Evolutionary conservation across 2,329 filamentous ascomycete species (phyloP).

Genomic region (Apiospora marii): DNA sequence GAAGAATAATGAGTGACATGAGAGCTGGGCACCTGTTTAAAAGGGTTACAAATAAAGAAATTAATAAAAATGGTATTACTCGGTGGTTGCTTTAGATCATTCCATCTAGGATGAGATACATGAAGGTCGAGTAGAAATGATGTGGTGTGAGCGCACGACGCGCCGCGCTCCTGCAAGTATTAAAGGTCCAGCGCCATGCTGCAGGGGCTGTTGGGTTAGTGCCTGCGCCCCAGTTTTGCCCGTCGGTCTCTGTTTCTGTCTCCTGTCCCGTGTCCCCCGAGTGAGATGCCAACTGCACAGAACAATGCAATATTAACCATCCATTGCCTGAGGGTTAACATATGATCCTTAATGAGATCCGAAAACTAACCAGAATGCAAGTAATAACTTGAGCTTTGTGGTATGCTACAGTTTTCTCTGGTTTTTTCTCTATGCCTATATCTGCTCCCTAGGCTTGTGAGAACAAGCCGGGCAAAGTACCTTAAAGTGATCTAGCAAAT

Average conservation of each 20-base stretch:
- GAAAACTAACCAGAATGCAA: too few relatives aligned
- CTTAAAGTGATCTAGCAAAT: too few relatives aligned
- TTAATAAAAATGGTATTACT: neutral
- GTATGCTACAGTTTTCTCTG: too few relatives aligned
- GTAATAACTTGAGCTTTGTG: too few relatives aligned
- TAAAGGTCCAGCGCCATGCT: neutral
- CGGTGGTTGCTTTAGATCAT: neutral
- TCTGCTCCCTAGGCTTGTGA: too few relatives aligned
- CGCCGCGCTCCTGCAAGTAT: slow-evolving; percentile 2
- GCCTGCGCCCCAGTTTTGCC: slow-evolving; percentile 3
- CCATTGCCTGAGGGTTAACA: neutral
- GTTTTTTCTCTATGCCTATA: too few relatives aligned
- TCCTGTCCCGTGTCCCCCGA: too few relatives aligned
- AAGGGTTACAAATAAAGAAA: neutral
- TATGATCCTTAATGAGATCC: neutral
- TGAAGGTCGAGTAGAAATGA: neutral
- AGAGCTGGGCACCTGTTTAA: neutral
- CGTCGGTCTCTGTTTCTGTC: neutral
- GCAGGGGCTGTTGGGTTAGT: slow-evolving; percentile 1
- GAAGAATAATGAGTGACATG: neutral
- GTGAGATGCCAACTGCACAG: neutral
- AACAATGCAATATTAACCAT: neutral
- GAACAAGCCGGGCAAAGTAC: too few relatives aligned
- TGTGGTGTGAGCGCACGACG: slow-evolving; percentile 1
- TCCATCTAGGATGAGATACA: neutral